Base-by-base conservation (phyloP, 2,329 filamentous ascomycete species). In the Pseudocercospora fijiensis region DNA sequence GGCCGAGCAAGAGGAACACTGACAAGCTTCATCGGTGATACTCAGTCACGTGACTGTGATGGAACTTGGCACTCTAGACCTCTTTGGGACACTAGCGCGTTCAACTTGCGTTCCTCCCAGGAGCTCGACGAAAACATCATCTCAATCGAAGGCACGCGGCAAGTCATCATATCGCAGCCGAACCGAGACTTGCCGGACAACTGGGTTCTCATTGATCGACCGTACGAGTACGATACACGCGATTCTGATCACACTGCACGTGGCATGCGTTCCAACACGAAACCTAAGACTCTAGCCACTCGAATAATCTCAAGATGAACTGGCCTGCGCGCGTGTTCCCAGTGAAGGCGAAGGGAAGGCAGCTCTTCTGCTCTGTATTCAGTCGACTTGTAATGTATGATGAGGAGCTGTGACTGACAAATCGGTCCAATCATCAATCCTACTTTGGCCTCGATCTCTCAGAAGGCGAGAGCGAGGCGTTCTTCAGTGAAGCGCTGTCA, bases 51-150 rank as follows among this genome's bases (percentile, higher is more conserved):
- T 37, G 28, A 56, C n/a, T 22, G 6, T 52, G n/a, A n/a, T n/a
- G 4, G 7, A 6, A 6, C 55, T 57, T 43, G 55, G 55, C 55
- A 57, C 5, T 37, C 28, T 57, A 37, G 55, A 11, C 55, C n/a
- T 8, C 55, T 57, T 26, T 28, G 18, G 37, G 1, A 2, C 24
- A 26, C 11, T 45, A 57, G 60, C 52, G 52, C 45, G 61, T 27
- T 30, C n/a, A 22, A 26, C 11, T 37, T 49, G 47, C 61, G 45
- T 60, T 33, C 56, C 57, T 60, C 28, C 18, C 43, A 18, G 18
- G 22, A 27, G 24, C 10, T 43, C 49, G 24, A 64, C 33, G 55
- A 64, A 64, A 64, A 64, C 62, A 64, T 64, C 62, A 61, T 61
- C 61, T 63, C 58, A 28, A 28, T 43, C 27, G 28, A 18, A 28